Evolutionary conservation across 805 yeast species (phyloP).

Genomic region (Candida piceae): DNA sequence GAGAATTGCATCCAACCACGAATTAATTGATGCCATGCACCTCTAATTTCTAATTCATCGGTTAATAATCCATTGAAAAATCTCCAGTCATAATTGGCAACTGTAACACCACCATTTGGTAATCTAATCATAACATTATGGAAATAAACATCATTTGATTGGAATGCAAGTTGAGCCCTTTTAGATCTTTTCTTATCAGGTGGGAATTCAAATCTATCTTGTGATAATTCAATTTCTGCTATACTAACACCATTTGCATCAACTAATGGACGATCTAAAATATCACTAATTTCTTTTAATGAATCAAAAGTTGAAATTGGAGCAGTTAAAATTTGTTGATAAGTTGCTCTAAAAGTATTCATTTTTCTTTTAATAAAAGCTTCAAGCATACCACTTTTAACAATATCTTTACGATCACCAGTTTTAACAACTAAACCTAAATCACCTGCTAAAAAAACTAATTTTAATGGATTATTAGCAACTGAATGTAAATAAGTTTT

Average conservation of each 20-base stretch:
- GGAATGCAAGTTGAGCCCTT: slow-evolving; percentile 29
- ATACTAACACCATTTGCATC: slow-evolving; percentile 21
- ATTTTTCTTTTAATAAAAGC: slow-evolving; percentile 29
- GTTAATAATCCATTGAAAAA: slow-evolving; percentile 46
- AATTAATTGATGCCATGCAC: slow-evolving; percentile 40
- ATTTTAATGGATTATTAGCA: slow-evolving; percentile 40
- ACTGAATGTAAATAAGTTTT: slow-evolving; percentile 39
- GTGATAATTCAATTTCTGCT: slow-evolving; percentile 15
- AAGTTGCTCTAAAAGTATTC: slow-evolving; percentile 14
- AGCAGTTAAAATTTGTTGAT: slow-evolving; percentile 26
- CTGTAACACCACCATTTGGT: slow-evolving; percentile 27
- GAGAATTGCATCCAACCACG: slow-evolving; percentile 43
- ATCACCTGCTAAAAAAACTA: slow-evolving; percentile 39
- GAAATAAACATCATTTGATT: slow-evolving; percentile 28
- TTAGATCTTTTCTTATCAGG: slow-evolving; percentile 25
- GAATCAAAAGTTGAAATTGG: slow-evolving; percentile 27
- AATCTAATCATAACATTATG: slow-evolving; percentile 27
- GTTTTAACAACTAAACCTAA: slow-evolving; percentile 34
- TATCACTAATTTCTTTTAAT: slow-evolving; percentile 22
- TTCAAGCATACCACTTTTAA: slow-evolving; percentile 31
- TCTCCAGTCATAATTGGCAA: slow-evolving; percentile 58
- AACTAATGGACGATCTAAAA: slow-evolving; percentile 27
- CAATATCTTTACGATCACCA: slow-evolving; percentile 27
- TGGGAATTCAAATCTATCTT: slow-evolving; percentile 23
- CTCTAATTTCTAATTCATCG: slow-evolving; percentile 35